Conservation (phyloP, 2,329 filamentous ascomycete genomes). For the Epichloe sp. region DNA sequence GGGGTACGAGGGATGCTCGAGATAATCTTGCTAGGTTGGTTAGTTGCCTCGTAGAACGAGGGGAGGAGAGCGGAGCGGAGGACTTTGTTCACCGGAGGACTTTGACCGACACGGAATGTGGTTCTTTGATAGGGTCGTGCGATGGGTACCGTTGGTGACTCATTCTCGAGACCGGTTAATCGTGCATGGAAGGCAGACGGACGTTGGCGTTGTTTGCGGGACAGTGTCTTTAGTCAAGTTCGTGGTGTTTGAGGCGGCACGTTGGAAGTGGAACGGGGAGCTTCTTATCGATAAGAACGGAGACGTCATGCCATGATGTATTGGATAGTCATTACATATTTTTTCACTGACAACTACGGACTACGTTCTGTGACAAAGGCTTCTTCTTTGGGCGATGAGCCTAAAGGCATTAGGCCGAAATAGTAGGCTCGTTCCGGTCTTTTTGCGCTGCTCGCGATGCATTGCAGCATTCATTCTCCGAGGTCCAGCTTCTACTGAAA, state of each 20-base stretch:
- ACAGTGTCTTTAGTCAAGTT: not conserved
- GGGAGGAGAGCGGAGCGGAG: too few relatives aligned
- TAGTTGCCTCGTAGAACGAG: not conserved
- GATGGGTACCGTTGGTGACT: conserved; percentile 46
- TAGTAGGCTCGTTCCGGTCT: not conserved
- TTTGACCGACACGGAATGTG: conserved; percentile 67
- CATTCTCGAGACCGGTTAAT: conserved; percentile 22
- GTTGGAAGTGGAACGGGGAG: not conserved
- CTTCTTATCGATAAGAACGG: conserved; percentile 5
- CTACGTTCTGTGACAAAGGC: not conserved
- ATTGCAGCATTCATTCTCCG: not conserved
- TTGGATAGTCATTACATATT: not conserved
- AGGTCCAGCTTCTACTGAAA: not conserved
- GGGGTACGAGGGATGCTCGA: conserved; percentile 61
- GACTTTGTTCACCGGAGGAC: conserved; percentile 44
- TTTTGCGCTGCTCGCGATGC: not conserved
- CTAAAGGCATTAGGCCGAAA: not conserved
- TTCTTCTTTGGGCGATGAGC: too few relatives aligned
- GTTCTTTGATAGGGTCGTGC: conserved; percentile 53
- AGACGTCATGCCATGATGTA: not conserved
- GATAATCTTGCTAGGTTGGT: conserved; percentile 50
- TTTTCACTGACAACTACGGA: not conserved
- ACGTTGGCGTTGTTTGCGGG: not conserved
- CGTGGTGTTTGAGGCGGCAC: not conserved
- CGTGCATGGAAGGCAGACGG: not conserved